Conservation (phyloP, 2,329 filamentous ascomycete genomes). For the Penicillium nordicum region DNA sequence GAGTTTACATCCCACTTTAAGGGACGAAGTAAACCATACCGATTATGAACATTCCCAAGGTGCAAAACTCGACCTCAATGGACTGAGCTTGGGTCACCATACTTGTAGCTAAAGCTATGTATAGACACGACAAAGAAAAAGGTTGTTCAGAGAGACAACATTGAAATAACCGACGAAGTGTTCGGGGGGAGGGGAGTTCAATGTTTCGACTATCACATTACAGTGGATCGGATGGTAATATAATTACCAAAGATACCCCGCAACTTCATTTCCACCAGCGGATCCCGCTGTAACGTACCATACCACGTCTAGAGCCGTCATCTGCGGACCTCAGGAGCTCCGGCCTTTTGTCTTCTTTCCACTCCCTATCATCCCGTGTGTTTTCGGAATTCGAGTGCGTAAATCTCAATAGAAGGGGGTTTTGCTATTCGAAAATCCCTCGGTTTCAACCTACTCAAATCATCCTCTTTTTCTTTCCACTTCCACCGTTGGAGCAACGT, state of each 20-base stretch:
- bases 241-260: constrained; percentile 17
- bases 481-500: constrained; percentile 18
- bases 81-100: not conserved
- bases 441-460: not conserved
- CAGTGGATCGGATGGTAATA: constrained; percentile 12
- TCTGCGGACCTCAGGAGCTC: constrained; percentile 22
- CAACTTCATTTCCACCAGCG: constrained; percentile 7
- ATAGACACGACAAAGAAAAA: not conserved
- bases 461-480: not conserved
- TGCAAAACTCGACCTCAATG: constrained; percentile 53
- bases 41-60: constrained; percentile 63
- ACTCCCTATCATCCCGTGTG: constrained; percentile 2
- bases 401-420: not conserved
- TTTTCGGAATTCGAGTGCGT: constrained; percentile 1
- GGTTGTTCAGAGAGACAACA: not conserved
- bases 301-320: constrained; percentile 15
- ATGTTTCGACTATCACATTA: constrained; percentile 6
- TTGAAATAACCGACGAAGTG: not conserved
- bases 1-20: constrained; percentile 7
- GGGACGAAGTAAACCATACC: constrained; percentile 39
- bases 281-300: constrained; percentile 3
- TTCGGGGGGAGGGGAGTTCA: not conserved
- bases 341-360: constrained; percentile 7
- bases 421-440: not conserved
- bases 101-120: constrained; percentile 16